Base-by-base conservation (phyloP, 2,329 filamentous ascomycete species). In the Aspergillus spinulosporus region DNA sequence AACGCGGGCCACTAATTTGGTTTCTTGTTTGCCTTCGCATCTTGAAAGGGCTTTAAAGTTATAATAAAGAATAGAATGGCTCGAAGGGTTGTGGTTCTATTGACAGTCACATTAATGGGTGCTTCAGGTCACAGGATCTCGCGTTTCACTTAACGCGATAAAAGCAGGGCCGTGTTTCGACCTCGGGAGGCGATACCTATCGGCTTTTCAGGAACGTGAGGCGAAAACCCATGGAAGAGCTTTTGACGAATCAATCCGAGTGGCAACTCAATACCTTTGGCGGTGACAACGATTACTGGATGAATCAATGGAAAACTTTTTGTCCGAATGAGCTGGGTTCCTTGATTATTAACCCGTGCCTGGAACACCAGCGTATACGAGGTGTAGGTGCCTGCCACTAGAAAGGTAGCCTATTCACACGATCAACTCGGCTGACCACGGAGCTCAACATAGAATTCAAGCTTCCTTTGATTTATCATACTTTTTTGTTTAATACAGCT, bases 1-100 rank as follows among this genome's bases (percentile, higher is more conserved):
- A 88, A 62, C 85, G 85, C 72, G 84, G 84, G 59, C 72, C 72
- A 50, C 72, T 64, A 42, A 74, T 74, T 42, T 65, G 62, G 37
- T 73, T 74, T 48, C 68, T 67, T 45, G 63, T 64, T 46, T 64
- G 63, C 51, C 70, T 64, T 65, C 70, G 63, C 31, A 61, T 61
- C 40, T 21, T 21, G 21, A 21, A 21, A 21, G 21, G 21, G 21
- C 21, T 21, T 21, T 21, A 21, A 21, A 21, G 21, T 21, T 21
- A 21, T 21, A 21, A 21, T 21, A 21, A 21, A 21, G 21, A 21
- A 21, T 21, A 21, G 21, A 21, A 21, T 21, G 21, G 21, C 21
- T 21, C 21, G 21, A 21, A 21, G 21, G 21, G 21, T 21, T 21
- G 21, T 21, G 21, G 21, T 21, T 21, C 21, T 21, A 21, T 21